Evolutionary conservation across 2,329 filamentous ascomycete genomes (phyloP), one percentile per base, ranked within the genome.

Genomic region (Cordyceps pruinosa): DNA sequence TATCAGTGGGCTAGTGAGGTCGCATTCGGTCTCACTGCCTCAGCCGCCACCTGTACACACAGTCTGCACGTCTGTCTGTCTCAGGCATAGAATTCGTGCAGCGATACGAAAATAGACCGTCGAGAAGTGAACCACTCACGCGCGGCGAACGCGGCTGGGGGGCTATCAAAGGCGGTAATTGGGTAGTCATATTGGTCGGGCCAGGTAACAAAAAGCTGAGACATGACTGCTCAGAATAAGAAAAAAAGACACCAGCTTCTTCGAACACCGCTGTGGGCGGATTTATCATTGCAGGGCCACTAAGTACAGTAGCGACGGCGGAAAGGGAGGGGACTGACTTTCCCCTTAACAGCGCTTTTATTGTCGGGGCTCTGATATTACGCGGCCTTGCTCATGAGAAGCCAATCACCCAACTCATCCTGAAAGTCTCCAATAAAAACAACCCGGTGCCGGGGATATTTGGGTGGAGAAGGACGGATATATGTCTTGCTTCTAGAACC

Each of bases 381-480:
- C 45, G 45, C 45, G 45, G 45, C 45, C 44, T n/a, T 32, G n/a
- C 23, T 47, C 25, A 35, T 13, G 25, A 34, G n/a, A 42, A 23
- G 28, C 15, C 13, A 4, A 39, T 19, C 23, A 26, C 34, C 8
- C 15, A 21, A n/a, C n/a, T n/a, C n/a, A n/a, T n/a, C n/a, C n/a
- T n/a, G n/a, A 3, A 12, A 26, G 50, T 32, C 50, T 21, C 50
- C 28, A 35, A 26, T 34, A 53, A 51, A 21, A 52, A 42, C 19
- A 42, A 15, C n/a, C 25, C 8, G 21, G 26, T 23, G 28, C 28
- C 13, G 15, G 50, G n/a, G 50, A 34, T 28, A 45, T 45, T 50
- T 37, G 4, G 28, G 41, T 53, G 50, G 50, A 53, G 50, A n/a
- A 53, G 39, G 13, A 47, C n/a, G n/a, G n/a, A 45, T 23, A n/a